These are phyloP conservation scores for Kernera saxatilis DNA, from an alignment of 345 rosid genomes.

Conservation along the genomic window DNA sequence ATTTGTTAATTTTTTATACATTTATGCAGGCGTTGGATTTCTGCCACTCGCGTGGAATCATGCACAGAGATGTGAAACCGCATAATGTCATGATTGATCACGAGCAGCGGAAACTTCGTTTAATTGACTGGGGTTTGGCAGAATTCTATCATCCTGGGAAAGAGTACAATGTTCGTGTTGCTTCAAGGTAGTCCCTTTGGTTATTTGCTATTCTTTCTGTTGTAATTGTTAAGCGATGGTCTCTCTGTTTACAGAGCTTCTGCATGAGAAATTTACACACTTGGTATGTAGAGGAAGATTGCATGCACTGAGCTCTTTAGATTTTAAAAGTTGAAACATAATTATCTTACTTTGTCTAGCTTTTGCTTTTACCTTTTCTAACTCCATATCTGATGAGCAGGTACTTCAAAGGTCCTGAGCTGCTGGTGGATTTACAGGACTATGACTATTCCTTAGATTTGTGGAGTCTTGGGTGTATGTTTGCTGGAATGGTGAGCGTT, in stretches of 20 bases:
- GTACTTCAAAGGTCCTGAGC: conserved; percentile 98
- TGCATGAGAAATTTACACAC: not conserved
- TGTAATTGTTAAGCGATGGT: not conserved
- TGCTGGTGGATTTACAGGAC: conserved; percentile 95
- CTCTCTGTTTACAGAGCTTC: not conserved
- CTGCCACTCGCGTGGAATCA: conserved; percentile 97
- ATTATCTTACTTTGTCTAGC: not conserved
- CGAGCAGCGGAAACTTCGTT: conserved; percentile 86
- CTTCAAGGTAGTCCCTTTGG: conserved; percentile 62
- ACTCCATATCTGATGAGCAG: conserved; percentile 38
- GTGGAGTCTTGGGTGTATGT: conserved; percentile 99
- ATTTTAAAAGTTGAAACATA: not conserved
- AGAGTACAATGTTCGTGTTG: conserved; percentile 97
- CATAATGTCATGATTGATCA: conserved; percentile 99
- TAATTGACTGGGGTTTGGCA: conserved; percentile 98
- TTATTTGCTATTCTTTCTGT: not conserved
- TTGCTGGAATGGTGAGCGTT: conserved; percentile 89
- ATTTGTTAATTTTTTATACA: not conserved
- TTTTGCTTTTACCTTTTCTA: not conserved
- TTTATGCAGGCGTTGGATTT: conserved; percentile 82
- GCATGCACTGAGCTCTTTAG: not conserved
- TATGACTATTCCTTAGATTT: conserved; percentile 95
- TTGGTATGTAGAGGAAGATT: not conserved
- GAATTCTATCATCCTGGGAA: conserved; percentile 97
- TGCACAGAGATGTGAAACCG: conserved; percentile 99